Evolutionary conservation across 2,329 filamentous ascomycete genomes (phyloP).

Genomic region (Nemania sp.): DNA sequence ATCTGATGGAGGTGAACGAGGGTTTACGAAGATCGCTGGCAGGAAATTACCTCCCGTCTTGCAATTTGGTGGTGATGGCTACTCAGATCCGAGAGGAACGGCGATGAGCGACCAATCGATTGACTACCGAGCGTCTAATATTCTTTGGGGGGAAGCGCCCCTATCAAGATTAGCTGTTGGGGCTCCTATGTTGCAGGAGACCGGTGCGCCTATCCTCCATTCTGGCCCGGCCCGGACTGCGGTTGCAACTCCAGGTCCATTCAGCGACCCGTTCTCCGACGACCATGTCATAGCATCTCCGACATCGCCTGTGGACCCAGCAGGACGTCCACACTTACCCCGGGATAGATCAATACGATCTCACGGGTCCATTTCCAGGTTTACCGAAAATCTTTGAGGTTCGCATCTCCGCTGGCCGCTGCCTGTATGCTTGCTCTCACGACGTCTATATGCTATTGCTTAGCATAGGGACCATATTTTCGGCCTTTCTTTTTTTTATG

Average conservation of each 20-base stretch:
- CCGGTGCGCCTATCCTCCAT: conserved; percentile 63
- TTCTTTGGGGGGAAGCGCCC: conserved; percentile 43
- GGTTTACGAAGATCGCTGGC: conserved; percentile 69
- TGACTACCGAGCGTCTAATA: conserved; percentile 56
- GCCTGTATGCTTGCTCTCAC: conserved; percentile 26
- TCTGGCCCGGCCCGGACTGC: conserved; percentile 69
- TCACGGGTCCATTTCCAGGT: conserved; percentile 44
- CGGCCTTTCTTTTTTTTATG: conserved; percentile 36
- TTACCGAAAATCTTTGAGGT: conserved; percentile 48
- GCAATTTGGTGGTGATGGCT: conserved; percentile 66
- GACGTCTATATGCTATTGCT: conserved; percentile 32
- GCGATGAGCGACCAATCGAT: conserved; percentile 55
- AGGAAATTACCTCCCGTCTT: conserved; percentile 67
- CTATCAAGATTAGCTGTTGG: conserved; percentile 56
- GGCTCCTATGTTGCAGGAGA: conserved; percentile 63
- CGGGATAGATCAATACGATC: conserved; percentile 42
- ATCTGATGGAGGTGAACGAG: conserved; percentile 53
- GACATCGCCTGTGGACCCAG: conserved; percentile 41
- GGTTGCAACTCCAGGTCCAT: conserved; percentile 59
- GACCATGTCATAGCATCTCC: conserved; percentile 35
- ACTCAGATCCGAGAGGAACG: conserved; percentile 53
- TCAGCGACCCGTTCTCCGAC: conserved; percentile 40
- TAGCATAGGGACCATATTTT: conserved; percentile 32
- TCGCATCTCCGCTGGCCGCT: conserved; percentile 24
- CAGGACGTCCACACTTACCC: conserved; percentile 45